phyloP scores from a whole-genome alignment of 2,329 filamentous ascomycete genomes.

The Pestalotiopsis sp. region DNA sequence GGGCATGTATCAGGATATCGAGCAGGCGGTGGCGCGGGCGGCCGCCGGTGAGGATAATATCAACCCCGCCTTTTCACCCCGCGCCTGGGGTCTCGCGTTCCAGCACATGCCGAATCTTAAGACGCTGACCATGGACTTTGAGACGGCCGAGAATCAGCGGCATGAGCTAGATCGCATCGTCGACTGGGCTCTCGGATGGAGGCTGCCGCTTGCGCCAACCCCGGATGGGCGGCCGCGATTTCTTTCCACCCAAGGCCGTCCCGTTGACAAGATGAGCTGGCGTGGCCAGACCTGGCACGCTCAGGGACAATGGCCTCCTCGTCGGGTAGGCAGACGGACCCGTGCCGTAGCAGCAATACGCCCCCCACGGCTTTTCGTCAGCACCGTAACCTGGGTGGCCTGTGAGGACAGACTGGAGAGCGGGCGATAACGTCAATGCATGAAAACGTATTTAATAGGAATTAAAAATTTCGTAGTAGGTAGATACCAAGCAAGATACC shows the following conservation, averaged over 20 bases:
- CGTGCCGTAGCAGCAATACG: not conserved
- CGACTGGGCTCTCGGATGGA: slow-evolving; percentile 25
- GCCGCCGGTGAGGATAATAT: not conserved
- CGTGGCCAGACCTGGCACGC: slow-evolving; percentile 15
- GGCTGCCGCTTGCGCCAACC: slow-evolving; percentile 20
- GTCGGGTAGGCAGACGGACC: too few relatives aligned
- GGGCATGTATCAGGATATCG: slow-evolving; percentile 21
- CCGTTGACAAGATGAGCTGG: slow-evolving; percentile 24
- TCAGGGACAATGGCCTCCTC: not conserved
- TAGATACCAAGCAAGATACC: too few relatives aligned
- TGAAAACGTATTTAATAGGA: too few relatives aligned
- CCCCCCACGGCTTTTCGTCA: not conserved
- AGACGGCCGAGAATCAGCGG: slow-evolving; percentile 22
- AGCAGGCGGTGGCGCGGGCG: not conserved
- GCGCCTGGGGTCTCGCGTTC: slow-evolving; percentile 23
- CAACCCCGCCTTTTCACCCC: slow-evolving; percentile 14
- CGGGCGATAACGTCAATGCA: not conserved
- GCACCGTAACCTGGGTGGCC: not conserved
- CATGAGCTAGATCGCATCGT: slow-evolving; percentile 22
- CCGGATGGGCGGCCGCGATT: not conserved
- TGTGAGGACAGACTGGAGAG: not conserved
- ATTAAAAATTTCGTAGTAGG: too few relatives aligned
- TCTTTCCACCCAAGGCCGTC: slow-evolving; percentile 19
- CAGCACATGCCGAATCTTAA: slow-evolving; percentile 21
- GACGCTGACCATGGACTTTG: slow-evolving; percentile 26